Evolutionary conservation across 2,329 filamentous ascomycete genomes (phyloP).

Genomic region (Talaromyces atroroseus): DNA sequence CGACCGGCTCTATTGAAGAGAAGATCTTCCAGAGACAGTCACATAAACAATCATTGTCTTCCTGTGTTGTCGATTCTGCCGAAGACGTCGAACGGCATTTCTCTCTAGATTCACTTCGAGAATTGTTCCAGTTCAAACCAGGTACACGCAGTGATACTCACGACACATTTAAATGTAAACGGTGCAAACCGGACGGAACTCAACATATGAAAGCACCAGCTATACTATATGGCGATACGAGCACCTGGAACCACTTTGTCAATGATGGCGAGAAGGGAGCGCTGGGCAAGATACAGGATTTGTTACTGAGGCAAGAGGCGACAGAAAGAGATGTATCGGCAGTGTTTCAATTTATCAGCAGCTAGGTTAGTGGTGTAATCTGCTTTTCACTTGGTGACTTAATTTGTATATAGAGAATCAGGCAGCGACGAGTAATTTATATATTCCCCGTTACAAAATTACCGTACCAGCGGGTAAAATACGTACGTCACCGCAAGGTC

Average conservation of each 20-base stretch:
- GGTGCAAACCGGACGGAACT: slow-evolving; percentile 79
- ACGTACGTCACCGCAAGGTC: slow-evolving; percentile 7
- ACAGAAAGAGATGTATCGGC: slow-evolving; percentile 76
- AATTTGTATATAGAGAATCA: not conserved
- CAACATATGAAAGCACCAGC: slow-evolving; percentile 88
- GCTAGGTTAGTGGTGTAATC: slow-evolving; percentile 43
- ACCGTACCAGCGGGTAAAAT: slow-evolving; percentile 5
- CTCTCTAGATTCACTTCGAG: slow-evolving; percentile 79
- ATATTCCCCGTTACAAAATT: not conserved
- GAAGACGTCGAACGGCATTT: slow-evolving; percentile 98
- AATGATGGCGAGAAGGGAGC: slow-evolving; percentile 64
- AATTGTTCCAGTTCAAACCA: slow-evolving; percentile 87
- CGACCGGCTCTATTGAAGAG: slow-evolving; percentile 95
- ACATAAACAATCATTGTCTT: slow-evolving; percentile 94
- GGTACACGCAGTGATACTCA: slow-evolving; percentile 89
- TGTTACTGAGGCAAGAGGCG: slow-evolving; percentile 81
- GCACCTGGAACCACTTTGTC: slow-evolving; percentile 97
- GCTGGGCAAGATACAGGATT: slow-evolving; percentile 78
- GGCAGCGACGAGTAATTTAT: not conserved
- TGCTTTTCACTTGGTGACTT: not conserved
- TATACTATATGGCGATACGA: slow-evolving; percentile 96
- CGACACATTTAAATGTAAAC: slow-evolving; percentile 97
- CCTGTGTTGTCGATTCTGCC: slow-evolving; percentile 90
- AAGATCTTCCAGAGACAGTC: slow-evolving; percentile 99
- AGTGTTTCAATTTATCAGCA: slow-evolving; percentile 98